phyloP scores from a whole-genome alignment of 306 rosid species.

The Quercus wislizeni region DNA sequence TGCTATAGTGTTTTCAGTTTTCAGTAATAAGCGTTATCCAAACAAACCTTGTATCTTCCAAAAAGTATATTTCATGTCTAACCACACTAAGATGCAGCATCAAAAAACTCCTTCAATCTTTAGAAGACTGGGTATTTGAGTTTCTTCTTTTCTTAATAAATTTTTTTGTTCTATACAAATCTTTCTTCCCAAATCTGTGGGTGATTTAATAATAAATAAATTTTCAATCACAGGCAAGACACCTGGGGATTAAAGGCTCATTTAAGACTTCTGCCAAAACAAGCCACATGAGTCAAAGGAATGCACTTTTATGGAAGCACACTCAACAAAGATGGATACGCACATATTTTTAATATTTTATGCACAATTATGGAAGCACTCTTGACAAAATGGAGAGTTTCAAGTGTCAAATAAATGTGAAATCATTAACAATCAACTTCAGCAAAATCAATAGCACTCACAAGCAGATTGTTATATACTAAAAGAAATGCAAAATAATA shows the following conservation, averaged over 20 bases:
- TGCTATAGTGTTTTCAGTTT: too few species aligned
- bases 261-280: background rate
- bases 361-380: background rate
- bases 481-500: background rate
- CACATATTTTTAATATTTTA: background rate
- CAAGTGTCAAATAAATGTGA: too few species aligned
- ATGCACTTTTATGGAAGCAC: background rate
- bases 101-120: background rate
- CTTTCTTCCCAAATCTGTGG: background rate
- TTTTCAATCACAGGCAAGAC: background rate
- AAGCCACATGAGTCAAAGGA: background rate
- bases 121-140: too few species aligned
- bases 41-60: background rate
- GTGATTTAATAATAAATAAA: background rate
- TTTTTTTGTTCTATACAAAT: too few species aligned
- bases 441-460: background rate
- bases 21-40: too few species aligned
- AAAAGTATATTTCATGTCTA: background rate
- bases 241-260: background rate
- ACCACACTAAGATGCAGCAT: background rate
- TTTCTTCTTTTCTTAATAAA: too few species aligned
- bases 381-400: background rate
- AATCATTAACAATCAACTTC: background rate
- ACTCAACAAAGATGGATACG: background rate
- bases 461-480: background rate